Evolutionary conservation across 345 rosid genomes (phyloP).

Genomic region (Syzygium aqueum): DNA sequence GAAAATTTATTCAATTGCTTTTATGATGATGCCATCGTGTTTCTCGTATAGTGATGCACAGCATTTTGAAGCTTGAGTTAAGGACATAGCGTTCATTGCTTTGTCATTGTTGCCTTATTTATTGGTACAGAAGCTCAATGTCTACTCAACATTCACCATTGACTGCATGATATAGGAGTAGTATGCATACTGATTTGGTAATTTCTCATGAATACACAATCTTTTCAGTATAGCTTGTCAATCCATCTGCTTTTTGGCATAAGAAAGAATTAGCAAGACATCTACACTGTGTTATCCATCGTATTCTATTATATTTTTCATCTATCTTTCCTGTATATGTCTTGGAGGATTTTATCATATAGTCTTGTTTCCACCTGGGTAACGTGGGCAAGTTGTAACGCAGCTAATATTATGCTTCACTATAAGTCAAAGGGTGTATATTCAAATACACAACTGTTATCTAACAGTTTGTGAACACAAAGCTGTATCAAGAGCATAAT

Average conservation of each 20-base stretch:
- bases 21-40: neutral
- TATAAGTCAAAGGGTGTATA: neutral
- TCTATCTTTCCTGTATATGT: neutral
- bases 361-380: neutral
- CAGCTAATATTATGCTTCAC: neutral
- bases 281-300: neutral
- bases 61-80: neutral
- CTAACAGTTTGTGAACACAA: neutral
- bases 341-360: neutral
- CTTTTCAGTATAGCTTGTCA: neutral
- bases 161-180: neutral
- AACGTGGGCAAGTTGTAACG: neutral
- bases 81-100: neutral
- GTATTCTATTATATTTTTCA: neutral
- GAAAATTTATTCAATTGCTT: neutral
- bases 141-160: neutral
- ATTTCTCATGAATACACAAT: neutral
- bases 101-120: neutral
- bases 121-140: neutral
- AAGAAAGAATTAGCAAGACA: neutral
- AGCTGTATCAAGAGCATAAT: neutral
- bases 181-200: neutral
- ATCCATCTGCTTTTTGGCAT: neutral
- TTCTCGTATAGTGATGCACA: neutral
- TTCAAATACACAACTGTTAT: neutral